Evolutionary conservation across 2,329 filamentous ascomycete species (phyloP).

Genomic region (Colletotrichum sublineola): DNA sequence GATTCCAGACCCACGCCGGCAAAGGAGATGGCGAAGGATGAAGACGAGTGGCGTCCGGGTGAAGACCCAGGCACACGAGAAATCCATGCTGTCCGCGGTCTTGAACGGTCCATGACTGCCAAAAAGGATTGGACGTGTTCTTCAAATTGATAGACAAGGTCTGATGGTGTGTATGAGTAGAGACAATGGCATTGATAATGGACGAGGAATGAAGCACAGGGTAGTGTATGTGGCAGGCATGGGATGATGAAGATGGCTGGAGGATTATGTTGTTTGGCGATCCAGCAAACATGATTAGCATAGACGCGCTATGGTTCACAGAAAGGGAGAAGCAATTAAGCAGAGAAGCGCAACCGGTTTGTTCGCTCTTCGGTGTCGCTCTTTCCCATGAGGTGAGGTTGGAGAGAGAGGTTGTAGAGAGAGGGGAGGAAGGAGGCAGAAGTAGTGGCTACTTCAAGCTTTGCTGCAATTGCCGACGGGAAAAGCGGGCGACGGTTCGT

Average conservation of each 20-base stretch:
- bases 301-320: slow-evolving; percentile 21
- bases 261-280: slow-evolving; percentile 10
- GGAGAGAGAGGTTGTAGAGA: slow-evolving; percentile 32
- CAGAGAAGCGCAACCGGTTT: slow-evolving; percentile 4
- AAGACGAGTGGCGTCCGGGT: slow-evolving; percentile 30
- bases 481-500: slow-evolving; percentile 9
- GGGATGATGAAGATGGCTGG: not conserved
- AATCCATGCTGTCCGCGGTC: not conserved
- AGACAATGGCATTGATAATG: slow-evolving; percentile 18
- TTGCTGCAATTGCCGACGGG: slow-evolving; percentile 1
- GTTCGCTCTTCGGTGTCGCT: slow-evolving; percentile 2
- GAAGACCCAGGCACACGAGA: slow-evolving; percentile 6
- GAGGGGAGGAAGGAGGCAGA: slow-evolving; percentile 21
- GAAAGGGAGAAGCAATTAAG: slow-evolving; percentile 19
- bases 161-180: not conserved
- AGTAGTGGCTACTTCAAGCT: slow-evolving; percentile 31
- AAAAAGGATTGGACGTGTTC: not conserved
- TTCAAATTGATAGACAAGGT: not conserved
- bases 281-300: not conserved
- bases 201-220: not conserved
- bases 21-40: slow-evolving; percentile 35
- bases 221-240: not conserved
- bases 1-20: slow-evolving; percentile 38
- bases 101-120: slow-evolving; percentile 13
- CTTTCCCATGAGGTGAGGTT: slow-evolving; percentile 39